phyloP scores from a whole-genome alignment of 2,329 filamentous ascomycete genomes.

The Neonectria faginata region DNA sequence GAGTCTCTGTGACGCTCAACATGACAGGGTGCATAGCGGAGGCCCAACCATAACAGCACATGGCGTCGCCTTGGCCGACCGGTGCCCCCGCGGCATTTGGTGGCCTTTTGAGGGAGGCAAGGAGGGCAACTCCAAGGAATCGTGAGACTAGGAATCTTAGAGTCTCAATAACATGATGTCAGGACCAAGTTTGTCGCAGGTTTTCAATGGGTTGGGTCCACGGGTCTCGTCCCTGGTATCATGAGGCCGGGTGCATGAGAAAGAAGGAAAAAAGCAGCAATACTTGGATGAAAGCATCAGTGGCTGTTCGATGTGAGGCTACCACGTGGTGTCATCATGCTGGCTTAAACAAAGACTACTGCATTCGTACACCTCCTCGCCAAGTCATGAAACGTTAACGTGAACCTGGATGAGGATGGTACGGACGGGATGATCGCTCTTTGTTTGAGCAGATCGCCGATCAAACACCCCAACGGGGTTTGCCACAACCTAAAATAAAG shows the following conservation, averaged over 20 bases:
- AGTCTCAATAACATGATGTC: constrained; percentile 7
- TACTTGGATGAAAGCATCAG: background rate
- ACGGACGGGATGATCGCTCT: constrained; percentile 24
- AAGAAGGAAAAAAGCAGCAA: background rate
- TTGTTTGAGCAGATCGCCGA: constrained; percentile 36
- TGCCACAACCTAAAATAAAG: constrained; percentile 12
- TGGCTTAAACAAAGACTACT: constrained; percentile 14
- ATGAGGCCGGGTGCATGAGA: constrained; percentile 10
- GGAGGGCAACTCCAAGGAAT: background rate
- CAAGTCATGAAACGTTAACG: constrained; percentile 30
- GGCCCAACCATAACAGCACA: constrained; percentile 14
- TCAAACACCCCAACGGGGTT: constrained; percentile 32
- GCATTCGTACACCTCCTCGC: constrained; percentile 13
- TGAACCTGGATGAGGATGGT: constrained; percentile 17
- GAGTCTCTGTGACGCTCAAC: constrained; percentile 22
- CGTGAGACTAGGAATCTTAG: background rate
- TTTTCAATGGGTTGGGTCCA: background rate
- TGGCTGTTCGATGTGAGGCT: background rate
- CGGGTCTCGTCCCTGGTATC: constrained; percentile 10
- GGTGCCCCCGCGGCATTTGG: background rate
- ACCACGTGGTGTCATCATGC: constrained; percentile 37
- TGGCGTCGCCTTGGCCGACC: constrained; percentile 4
- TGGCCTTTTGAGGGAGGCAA: background rate
- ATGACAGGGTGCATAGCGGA: constrained; percentile 6
- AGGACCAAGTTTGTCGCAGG: background rate